Evolutionary conservation across 176 grass and related monocot species (phyloP), one percentile per base, ranked within the genome.

Genomic region (Carex parvula): DNA sequence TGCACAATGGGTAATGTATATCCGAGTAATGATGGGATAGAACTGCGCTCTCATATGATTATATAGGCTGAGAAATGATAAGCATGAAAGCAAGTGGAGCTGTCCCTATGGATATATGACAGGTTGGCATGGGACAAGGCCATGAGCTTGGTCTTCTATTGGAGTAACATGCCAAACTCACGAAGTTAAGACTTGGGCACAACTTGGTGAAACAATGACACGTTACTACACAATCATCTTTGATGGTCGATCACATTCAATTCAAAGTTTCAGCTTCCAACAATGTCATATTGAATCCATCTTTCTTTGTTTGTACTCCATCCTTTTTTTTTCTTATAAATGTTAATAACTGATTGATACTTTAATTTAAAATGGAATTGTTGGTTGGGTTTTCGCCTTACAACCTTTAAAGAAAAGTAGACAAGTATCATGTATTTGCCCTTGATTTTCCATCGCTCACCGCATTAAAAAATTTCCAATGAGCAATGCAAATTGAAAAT

Each of bases 111-210:
- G 4, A 68, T 63, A 52, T 72, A 5, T 62, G n/a, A 73, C 29
- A 66, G 39, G 70, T 56, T 85, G 26, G 55, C 60, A 82, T 48
- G 88, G 81, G 66, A 84, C 81, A 92, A 63, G 32, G 77, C 67
- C 68, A 90, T 76, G 74, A 87, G 20, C 79, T 72, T 71, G 55
- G 29, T 70, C 2, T 69, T 39, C 58, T 20, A 12, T 60, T 3
- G 16, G 63, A 75, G 21, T 57, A 10, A n/a, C 76, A 82, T 53
- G 44, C 71, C 12, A 75, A 29, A 29, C 14, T 54, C 71, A 26
- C 44, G 0, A 72, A 9, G 11, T 72, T 50, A 50, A 12, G 68
- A 44, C 39, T 44, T 46, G 69, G 16, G 1, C 64, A 67, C 16
- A 70, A 70, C 35, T n/a, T 70, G 37, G 32, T 70, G 14, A 70